Conservation (phyloP, 371 early-diverging fungal genomes). For the Actinomucor elegans region DNA sequence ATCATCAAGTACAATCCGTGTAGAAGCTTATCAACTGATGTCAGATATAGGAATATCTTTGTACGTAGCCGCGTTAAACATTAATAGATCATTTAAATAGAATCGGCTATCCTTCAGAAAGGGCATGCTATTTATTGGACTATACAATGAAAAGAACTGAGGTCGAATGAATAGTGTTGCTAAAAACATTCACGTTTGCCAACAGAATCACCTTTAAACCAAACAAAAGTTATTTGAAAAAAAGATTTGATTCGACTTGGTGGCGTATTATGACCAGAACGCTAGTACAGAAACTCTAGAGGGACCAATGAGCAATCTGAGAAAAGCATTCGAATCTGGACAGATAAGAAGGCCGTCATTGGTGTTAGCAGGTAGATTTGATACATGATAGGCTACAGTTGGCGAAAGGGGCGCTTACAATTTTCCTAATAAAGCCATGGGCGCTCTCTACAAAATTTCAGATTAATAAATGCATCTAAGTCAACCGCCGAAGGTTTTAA, state of each 20-base stretch:
- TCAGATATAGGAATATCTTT: constrained; percentile 66
- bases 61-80: constrained; percentile 68
- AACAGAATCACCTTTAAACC: constrained; percentile 32
- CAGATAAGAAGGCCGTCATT: constrained; percentile 52
- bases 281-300: constrained; percentile 22
- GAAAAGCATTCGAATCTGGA: constrained; percentile 17
- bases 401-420: constrained; percentile 42
- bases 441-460: too few species aligned
- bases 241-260: constrained; percentile 62
- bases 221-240: constrained; percentile 58
- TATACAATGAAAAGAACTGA: background rate
- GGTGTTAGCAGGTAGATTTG: constrained; percentile 74
- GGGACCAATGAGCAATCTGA: constrained; percentile 31
- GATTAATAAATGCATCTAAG: too few species aligned
- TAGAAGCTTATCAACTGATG: constrained; percentile 70
- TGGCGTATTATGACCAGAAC: constrained; percentile 70
- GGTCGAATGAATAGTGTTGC: background rate
- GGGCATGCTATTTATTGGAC: constrained; percentile 33
- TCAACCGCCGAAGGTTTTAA: too few species aligned
- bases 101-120: constrained; percentile 60
- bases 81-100: constrained; percentile 69
- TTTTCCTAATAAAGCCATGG: constrained; percentile 1
- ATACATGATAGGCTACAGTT: constrained; percentile 59
- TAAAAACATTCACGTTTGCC: constrained; percentile 1
- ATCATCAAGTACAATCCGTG: constrained; percentile 27